These are phyloP conservation scores for Cryptococcus sp. DNA, from an alignment of 1,284 basidiomycete species.

Conservation along the genomic window DNA sequence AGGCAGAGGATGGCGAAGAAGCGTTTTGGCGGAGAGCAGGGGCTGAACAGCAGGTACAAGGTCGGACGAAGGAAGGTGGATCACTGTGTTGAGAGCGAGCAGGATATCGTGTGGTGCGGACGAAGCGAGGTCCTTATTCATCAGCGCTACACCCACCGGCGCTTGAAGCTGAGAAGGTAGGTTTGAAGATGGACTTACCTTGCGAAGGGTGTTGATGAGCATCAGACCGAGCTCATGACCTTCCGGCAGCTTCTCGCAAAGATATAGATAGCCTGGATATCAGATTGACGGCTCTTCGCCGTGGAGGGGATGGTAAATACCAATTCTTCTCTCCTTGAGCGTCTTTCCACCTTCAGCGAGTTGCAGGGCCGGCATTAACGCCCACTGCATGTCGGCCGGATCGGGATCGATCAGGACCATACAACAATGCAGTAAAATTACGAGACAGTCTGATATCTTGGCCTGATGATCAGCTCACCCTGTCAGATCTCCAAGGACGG, in stretches of 20 bases:
- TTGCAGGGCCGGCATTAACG: slow-evolving; percentile 37
- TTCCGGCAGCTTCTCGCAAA: slow-evolving; percentile 28
- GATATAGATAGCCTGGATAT: slow-evolving; percentile 36
- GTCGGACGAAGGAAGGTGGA: slow-evolving; percentile 32
- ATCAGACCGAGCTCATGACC: slow-evolving; percentile 39
- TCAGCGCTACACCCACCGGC: too few relatives aligned
- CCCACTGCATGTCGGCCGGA: slow-evolving; percentile 20
- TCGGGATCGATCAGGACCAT: background rate
- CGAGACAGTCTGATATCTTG: slow-evolving; percentile 29
- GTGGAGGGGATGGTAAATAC: too few relatives aligned
- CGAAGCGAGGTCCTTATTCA: slow-evolving; percentile 34
- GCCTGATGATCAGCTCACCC: slow-evolving; percentile 12
- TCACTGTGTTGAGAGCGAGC: slow-evolving; percentile 33
- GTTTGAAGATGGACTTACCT: slow-evolving; percentile 18
- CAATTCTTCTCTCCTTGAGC: slow-evolving; percentile 26
- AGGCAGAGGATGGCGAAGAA: slow-evolving; percentile 27
- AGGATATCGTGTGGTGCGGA: slow-evolving; percentile 20
- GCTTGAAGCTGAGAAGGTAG: too few relatives aligned
- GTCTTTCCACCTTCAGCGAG: slow-evolving; percentile 35
- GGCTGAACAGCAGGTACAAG: slow-evolving; percentile 40
- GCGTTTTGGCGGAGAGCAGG: slow-evolving; percentile 16
- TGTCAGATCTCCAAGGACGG: background rate
- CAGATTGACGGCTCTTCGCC: background rate
- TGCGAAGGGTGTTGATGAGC: slow-evolving; percentile 44
- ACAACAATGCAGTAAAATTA: slow-evolving; percentile 32